Conservation (phyloP, 345 rosid genomes). For the Brassica rapa region DNA sequence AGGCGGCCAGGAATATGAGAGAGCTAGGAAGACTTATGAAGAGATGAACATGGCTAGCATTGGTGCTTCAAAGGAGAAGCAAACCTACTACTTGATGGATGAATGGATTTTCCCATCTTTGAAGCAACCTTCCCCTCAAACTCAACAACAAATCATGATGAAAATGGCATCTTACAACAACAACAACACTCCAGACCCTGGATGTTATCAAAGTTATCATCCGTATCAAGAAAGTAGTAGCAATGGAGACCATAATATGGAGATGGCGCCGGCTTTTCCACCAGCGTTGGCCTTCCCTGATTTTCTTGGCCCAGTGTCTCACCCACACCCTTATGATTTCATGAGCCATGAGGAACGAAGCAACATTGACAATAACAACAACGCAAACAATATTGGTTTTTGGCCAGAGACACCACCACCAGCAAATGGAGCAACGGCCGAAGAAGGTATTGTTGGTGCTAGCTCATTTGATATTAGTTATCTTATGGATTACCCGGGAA, state of each 20-base stretch:
- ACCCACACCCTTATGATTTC: not conserved
- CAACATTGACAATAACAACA: constrained; percentile 3
- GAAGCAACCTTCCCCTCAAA: not conserved
- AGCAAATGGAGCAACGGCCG: not conserved
- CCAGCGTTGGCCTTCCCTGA: not conserved
- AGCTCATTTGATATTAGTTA: not conserved
- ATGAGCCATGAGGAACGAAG: not conserved
- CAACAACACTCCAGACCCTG: not conserved
- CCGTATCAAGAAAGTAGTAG: constrained; percentile 14
- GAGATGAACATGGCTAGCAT: not conserved
- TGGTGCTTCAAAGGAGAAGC: not conserved
- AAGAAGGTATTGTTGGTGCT: not conserved
- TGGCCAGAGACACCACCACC: constrained; percentile 6
- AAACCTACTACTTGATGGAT: constrained; percentile 17
- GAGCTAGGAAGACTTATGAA: not conserved
- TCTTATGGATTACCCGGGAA: not conserved
- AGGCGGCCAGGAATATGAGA: not conserved
- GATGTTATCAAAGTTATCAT: not conserved
- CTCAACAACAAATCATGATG: not conserved
- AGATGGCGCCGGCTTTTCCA: not conserved
- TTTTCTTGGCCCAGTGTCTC: not conserved
- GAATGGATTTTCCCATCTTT: not conserved
- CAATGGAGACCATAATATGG: constrained; percentile 7
- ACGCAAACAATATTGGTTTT: not conserved
- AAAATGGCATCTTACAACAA: not conserved